Base-by-base conservation (phyloP, 2,329 filamentous ascomycete genomes). In the Endoconidiophora polonica region DNA sequence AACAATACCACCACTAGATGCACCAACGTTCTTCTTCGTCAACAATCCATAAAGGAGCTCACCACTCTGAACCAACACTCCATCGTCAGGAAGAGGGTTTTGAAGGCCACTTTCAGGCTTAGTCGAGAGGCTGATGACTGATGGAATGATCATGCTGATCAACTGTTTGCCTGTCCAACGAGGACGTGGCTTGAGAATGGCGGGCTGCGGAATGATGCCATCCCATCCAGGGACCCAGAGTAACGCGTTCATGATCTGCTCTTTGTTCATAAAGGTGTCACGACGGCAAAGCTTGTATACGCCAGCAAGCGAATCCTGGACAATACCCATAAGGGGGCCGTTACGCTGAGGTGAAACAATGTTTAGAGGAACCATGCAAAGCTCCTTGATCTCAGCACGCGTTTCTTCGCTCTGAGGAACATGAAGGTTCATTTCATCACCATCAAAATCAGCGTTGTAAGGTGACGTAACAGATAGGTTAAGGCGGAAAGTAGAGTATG, bases 341-440 rank as follows among this genome's bases (percentile, higher is more conserved):
- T 98, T 98, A 61, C 88, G 81, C 66, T 98, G 91, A 3, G 91
- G 91, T 2, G 93, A 98, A 7, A 98, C 93, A 60, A 99, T 96
- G 65, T 98, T 95, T 58, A 91, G 76, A 0, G 91, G 91, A n/a
- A 99, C 91, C 75, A 96, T 83, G 64, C 90, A 96, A 12, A 99
- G 76, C 62, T 96, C 83, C 64, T 80, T 86, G 58, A 98, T 79
- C 65, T 99, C 91, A 43, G 93, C 87, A 54, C 91, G 83, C 33
- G 93, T 93, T 66, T 99, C 93, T 62, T 98, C 88, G 37, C 85
- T 91, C 62, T 99, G 91, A 3, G 91, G 93, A 48, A 98, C 93
- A 75, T 99, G 91, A 68, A 99, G 78, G 63, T 99, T 99, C 91
- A 99, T 99, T 67, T 99, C 91, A 64, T 98, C 91, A 68, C 91